Evolutionary conservation across 1,284 basidiomycete genomes (phyloP), one percentile per base, ranked within the genome.

Genomic region (Ustilago crameri): DNA sequence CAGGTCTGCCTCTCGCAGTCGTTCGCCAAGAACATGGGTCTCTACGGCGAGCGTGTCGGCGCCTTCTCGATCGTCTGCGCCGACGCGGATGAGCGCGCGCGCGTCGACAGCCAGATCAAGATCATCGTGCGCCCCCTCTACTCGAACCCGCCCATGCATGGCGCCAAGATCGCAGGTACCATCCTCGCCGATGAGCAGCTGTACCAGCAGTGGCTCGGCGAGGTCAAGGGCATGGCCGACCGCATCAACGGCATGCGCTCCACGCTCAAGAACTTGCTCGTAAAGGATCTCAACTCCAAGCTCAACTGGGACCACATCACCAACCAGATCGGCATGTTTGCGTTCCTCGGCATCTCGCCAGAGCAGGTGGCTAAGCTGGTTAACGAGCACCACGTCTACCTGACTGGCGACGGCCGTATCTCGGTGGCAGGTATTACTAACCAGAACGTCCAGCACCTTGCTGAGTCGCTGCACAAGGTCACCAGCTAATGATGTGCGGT

Each of bases 71-170:
- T 74, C 17, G 80, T 84, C 30, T 78, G 74, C 34, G 80, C 73
- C 37, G 74, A 75, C 67, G 48, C 73, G 9, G 81, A 83, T 37
- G 81, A 82, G 74, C 69, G 71, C 47, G 75, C 72, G 3, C 76
- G 81, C 48, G 81, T 83, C n/a, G 81, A 82, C 68, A 76, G 74
- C 60, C 81, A 82, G 75, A 56, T 83, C 66, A 97, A 97, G 88
- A 96, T 98, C 79, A 87, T 97, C 76, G 91, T 99, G 74, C 91
- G 96, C 32, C 96, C 95, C 38, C 90, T 98, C 88, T 98, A 98
- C 88, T 98, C 95, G 60, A 98, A 97, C 88, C 96, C 95, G 53
- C 95, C 96, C 18, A 85, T 95, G 45, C 93, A 98, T 76, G 85
- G 85, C 32, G 85, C 85, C 22, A 80, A 85, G 58, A 85, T 85